phyloP scores from a whole-genome alignment of 2,329 filamentous ascomycete species.

The Metarhizium sp. region DNA sequence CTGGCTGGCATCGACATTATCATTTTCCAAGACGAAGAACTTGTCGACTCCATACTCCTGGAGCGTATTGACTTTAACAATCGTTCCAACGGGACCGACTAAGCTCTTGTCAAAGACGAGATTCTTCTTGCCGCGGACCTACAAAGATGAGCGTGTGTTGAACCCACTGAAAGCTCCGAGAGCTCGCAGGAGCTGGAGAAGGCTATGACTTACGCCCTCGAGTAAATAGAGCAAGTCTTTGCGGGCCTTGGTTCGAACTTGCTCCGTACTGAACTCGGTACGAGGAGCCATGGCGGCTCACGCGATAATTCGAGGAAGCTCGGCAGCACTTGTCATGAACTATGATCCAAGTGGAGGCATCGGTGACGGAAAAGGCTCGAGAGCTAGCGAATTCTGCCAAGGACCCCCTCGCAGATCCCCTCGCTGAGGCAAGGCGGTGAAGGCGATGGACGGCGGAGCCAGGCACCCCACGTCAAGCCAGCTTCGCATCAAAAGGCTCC shows the following conservation, averaged over 20 bases:
- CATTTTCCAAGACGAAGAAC: slow-evolving; percentile 93
- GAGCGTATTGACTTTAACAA: slow-evolving; percentile 90
- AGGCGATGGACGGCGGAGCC: background rate
- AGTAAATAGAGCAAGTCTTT: slow-evolving; percentile 85
- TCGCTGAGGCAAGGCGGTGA: slow-evolving; percentile 5
- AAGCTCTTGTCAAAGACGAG: slow-evolving; percentile 86
- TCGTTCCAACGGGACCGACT: slow-evolving; percentile 78
- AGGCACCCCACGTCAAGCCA: background rate
- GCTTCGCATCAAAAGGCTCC: too few relatives aligned
- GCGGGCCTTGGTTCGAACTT: slow-evolving; percentile 72
- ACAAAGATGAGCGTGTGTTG: slow-evolving; percentile 8
- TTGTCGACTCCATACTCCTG: slow-evolving; percentile 98
- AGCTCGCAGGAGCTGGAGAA: slow-evolving; percentile 17
- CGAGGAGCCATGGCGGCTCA: slow-evolving; percentile 59
- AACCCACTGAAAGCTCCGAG: slow-evolving; percentile 9
- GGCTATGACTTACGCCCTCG: slow-evolving; percentile 72
- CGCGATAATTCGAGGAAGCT: slow-evolving; percentile 14
- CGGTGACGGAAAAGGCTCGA: slow-evolving; percentile 1
- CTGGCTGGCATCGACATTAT: slow-evolving; percentile 89
- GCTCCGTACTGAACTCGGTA: slow-evolving; percentile 61
- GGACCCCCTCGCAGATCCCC: background rate
- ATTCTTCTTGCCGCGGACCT: slow-evolving; percentile 99
- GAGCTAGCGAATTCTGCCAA: slow-evolving; percentile 1
- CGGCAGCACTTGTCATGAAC: background rate
- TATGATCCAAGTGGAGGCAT: slow-evolving; percentile 2